phyloP scores from a whole-genome alignment of 2,329 filamentous ascomycete genomes.

The Aspergillus pseudonomiae region DNA sequence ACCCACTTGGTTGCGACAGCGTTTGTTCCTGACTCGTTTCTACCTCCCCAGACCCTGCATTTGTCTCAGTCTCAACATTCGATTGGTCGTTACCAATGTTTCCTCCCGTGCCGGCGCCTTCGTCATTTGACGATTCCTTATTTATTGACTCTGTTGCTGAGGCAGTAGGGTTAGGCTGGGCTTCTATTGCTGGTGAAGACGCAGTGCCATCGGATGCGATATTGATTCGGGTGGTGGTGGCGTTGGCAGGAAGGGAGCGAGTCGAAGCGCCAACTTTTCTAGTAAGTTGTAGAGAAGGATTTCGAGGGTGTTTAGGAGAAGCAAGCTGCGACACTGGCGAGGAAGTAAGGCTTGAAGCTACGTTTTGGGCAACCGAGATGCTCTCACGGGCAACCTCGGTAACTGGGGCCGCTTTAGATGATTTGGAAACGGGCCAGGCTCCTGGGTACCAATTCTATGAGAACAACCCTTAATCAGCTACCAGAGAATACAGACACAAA shows the following conservation, averaged over 20 bases:
- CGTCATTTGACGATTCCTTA: constrained; percentile 25
- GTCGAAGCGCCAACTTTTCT: constrained; percentile 43
- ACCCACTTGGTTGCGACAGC: constrained; percentile 30
- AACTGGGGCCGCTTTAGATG: constrained; percentile 50
- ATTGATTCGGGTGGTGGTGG: constrained; percentile 49
- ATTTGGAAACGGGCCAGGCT: constrained; percentile 47
- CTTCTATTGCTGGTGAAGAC: constrained; percentile 31
- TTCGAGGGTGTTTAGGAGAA: constrained; percentile 28
- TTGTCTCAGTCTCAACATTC: constrained; percentile 16
- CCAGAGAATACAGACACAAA: not conserved
- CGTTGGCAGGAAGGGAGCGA: constrained; percentile 49
- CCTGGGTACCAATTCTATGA: constrained; percentile 48
- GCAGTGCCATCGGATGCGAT: constrained; percentile 46
- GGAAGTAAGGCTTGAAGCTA: constrained; percentile 37
- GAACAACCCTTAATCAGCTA: constrained; percentile 15
- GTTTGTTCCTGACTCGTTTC: constrained; percentile 14
- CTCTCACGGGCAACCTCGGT: constrained; percentile 55
- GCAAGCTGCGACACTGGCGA: constrained; percentile 35
- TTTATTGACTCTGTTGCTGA: constrained; percentile 15
- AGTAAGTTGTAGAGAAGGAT: constrained; percentile 48
- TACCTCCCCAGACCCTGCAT: constrained; percentile 13
- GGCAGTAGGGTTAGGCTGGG: constrained; percentile 18
- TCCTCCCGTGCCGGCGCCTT: constrained; percentile 17
- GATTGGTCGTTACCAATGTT: constrained; percentile 23
- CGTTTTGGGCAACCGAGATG: constrained; percentile 47